Base-by-base conservation (phyloP, 2,329 filamentous ascomycete species). In the Fonsecaea pugnacius region DNA sequence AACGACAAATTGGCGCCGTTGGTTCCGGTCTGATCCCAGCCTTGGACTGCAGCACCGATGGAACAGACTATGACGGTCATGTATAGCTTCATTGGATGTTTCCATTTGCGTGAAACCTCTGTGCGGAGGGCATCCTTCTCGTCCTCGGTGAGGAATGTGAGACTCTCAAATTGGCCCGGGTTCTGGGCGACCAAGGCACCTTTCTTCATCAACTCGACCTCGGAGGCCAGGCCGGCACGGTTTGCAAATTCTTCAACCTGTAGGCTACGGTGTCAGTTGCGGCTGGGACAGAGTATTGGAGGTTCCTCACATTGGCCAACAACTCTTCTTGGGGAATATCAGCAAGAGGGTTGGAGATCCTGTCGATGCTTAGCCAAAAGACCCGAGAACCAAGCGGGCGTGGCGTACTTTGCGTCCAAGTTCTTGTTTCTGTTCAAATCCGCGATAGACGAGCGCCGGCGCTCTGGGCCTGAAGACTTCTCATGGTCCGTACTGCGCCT, bases 1-100 rank as follows among this genome's bases (percentile, higher is more conserved):
- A 79, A 81, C 6, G 72, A 75, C 32, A 81, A 67, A 53, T 81
- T 80, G 33, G 79, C 78, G 6, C 79, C 79, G 63, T 81, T 81
- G 18, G 75, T 74, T 8, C 77, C 78, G 14, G 78, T 79, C 61
- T 80, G 77, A 69, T 79, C 78, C 78, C 78, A 80, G 24, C 74
- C 75, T 65, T 80, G 79, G 2, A 78, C 74, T 8, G 77, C 78
- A n/a, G 78, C 77, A 7, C 75, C 78, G 50, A 80, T 73, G 12
- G 78, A 78, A 66, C 77, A 78, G 18, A 79, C 65, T 35, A 75
- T 71, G 58, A 80, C 75, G 8, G 75, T 75, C 35, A 75, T 63
- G 62, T 78, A 79, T 7, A 80, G 68, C 48, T 70, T 68, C 36
- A 58, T 32, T 1, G 78, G 77, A 33, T 78, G 76, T 8, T 68